Conservation (phyloP, 2,329 filamentous ascomycete species). For the Trichophaea hybrida region DNA sequence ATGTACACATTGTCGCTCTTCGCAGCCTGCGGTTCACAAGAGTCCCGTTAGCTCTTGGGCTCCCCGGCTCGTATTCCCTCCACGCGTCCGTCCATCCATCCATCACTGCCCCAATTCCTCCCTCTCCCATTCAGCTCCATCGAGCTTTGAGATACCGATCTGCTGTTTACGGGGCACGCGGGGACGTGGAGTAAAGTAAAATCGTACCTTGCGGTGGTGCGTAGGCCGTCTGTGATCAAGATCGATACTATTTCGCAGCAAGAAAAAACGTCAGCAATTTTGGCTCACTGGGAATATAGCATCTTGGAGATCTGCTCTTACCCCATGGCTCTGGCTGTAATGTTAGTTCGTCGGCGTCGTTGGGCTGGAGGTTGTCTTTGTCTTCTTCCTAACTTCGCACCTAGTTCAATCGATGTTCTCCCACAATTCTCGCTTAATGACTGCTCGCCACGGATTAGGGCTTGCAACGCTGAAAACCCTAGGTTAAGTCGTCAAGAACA, state of each 20-base stretch:
- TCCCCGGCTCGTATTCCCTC: neutral
- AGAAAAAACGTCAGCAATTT: neutral
- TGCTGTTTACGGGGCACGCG: neutral
- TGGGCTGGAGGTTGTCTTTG: conserved; percentile 1
- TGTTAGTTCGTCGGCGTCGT: neutral
- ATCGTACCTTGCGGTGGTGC: conserved; percentile 25
- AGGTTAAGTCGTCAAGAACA: no score
- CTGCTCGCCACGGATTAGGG: neutral
- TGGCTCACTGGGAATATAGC: neutral
- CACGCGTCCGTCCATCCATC: neutral
- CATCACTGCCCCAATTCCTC: neutral
- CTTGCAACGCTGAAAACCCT: conserved; percentile 1
- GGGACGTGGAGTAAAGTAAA: neutral
- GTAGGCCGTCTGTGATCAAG: conserved; percentile 24
- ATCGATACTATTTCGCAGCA: conserved; percentile 22
- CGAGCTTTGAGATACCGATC: neutral
- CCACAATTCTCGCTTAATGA: no score
- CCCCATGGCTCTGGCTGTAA: conserved; percentile 6
- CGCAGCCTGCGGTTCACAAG: conserved; percentile 45
- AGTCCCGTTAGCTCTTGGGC: neutral
- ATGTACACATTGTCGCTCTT: conserved; percentile 98
- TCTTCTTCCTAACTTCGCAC: neutral
- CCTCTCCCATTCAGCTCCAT: neutral
- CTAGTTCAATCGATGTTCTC: neutral
- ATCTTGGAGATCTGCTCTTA: conserved; percentile 1